Evolutionary conservation across 305 asterid genomes (phyloP).

Genomic region (Solanum aculeatissimum): DNA sequence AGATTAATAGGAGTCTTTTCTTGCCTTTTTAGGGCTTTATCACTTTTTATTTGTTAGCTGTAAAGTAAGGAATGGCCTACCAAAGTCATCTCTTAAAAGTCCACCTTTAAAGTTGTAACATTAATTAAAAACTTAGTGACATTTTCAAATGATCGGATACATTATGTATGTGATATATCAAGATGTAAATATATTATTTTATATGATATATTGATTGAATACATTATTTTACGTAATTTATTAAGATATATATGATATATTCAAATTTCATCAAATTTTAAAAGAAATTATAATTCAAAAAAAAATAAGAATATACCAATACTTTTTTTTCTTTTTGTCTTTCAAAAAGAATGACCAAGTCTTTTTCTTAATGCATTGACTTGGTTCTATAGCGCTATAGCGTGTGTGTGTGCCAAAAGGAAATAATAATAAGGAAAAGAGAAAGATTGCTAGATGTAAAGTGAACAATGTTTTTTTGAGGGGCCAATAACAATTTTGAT

Average conservation of each 20-base stretch:
- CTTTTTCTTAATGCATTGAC: neutral
- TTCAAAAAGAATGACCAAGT: neutral
- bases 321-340: too few relatives aligned
- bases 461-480: neutral
- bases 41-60: neutral
- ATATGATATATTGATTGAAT: too few relatives aligned
- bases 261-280: too few relatives aligned
- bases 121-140: neutral
- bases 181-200: too few relatives aligned
- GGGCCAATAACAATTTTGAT: neutral
- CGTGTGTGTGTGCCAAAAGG: neutral
- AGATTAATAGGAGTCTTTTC: neutral
- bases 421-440: neutral
- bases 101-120: neutral
- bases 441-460: neutral
- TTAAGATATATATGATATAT: too few relatives aligned
- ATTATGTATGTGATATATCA: too few relatives aligned
- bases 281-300: too few relatives aligned
- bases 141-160: too few relatives aligned
- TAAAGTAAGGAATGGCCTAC: neutral
- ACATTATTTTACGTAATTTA: too few relatives aligned
- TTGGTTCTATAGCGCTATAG: neutral
- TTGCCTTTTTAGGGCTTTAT: neutral
- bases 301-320: too few relatives aligned
- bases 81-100: neutral